Percentiles rank a stretch among this genome's conserved stretches.
Conservation (phyloP, 2,329 filamentous ascomycete species). For the Aspergillus pseudoterreus region DNA sequence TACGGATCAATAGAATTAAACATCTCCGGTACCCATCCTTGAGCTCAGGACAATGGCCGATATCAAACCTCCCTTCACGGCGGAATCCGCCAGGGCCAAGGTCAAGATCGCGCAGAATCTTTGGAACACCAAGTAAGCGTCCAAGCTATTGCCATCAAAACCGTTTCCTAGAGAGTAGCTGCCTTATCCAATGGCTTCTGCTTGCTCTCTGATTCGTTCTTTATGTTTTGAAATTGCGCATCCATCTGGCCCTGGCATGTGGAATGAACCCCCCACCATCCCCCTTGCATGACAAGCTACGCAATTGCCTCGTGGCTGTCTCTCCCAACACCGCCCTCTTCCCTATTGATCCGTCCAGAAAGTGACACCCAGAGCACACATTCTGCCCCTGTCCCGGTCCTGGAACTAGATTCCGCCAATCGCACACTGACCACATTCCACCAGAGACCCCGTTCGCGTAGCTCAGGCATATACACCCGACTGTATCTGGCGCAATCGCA, state of each 20-base stretch:
- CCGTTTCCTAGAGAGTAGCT: too few relatives aligned
- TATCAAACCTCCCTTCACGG: conserved; percentile 66
- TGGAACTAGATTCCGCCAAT: background rate
- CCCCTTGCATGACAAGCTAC: conserved; percentile 3
- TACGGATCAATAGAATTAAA: too few relatives aligned
- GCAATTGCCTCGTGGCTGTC: conserved; percentile 1
- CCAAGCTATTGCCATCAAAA: background rate
- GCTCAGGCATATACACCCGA: conserved; percentile 71
- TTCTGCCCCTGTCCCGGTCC: background rate
- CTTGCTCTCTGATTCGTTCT: background rate
- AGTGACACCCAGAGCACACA: too few relatives aligned
- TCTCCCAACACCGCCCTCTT: background rate
- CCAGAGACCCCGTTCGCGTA: conserved; percentile 61
- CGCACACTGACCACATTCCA: conserved; percentile 1
- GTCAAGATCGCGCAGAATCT: conserved; percentile 80
- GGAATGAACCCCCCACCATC: background rate
- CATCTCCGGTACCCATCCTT: background rate
- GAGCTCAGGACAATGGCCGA: conserved; percentile 30
- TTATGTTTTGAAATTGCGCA: background rate
- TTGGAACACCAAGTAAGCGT: conserved; percentile 70
- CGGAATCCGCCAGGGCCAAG: conserved; percentile 67
- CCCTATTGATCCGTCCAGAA: background rate
- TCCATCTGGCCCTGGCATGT: background rate
- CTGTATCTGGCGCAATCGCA: conserved; percentile 77
- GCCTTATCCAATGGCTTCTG: background rate